phyloP scores from a whole-genome alignment of 139 green algal genomes.

The Parachlorella kessleri region DNA sequence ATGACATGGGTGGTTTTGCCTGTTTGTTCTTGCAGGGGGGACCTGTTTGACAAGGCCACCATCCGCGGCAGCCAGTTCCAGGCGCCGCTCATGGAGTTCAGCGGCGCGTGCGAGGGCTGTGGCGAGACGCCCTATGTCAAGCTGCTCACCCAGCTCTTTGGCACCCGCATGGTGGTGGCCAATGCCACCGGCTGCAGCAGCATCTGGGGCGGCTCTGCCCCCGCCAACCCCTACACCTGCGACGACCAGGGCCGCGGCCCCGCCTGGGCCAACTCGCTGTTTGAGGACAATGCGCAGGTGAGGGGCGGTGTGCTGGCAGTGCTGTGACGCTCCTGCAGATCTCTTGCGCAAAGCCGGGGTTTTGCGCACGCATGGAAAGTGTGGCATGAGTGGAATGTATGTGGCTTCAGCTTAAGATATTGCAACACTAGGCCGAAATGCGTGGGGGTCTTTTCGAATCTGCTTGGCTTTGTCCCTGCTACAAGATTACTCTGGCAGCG shows the following conservation, averaged over 20 bases:
- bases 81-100: constrained; percentile 61
- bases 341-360: too few species aligned
- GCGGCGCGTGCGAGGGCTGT: constrained; percentile 59
- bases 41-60: constrained; percentile 52
- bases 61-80: constrained; percentile 59
- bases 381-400: too few species aligned
- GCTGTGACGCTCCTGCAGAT: too few species aligned
- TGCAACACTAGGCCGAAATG: too few species aligned
- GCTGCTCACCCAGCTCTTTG: constrained; percentile 59
- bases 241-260: constrained; percentile 50
- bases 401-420: too few species aligned
- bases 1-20: too few species aligned
- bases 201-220: constrained; percentile 64
- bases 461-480: too few species aligned
- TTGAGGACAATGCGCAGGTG: constrained; percentile 58
- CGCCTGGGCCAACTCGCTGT: constrained; percentile 68
- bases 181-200: constrained; percentile 62
- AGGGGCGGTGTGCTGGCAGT: too few species aligned
- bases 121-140: constrained; percentile 56
- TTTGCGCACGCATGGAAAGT: too few species aligned
- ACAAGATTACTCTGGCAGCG: too few species aligned
- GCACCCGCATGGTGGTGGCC: constrained; percentile 58
- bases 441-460: too few species aligned
- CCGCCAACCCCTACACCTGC: constrained; percentile 62
- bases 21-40: constrained; percentile 18